Percentiles rank a stretch among this genome's conserved stretches.
Evolutionary conservation across 495 filamentous ascomycete species (phyloP).

Genomic region (Aspergillus sclerotiicarbonarius): DNA sequence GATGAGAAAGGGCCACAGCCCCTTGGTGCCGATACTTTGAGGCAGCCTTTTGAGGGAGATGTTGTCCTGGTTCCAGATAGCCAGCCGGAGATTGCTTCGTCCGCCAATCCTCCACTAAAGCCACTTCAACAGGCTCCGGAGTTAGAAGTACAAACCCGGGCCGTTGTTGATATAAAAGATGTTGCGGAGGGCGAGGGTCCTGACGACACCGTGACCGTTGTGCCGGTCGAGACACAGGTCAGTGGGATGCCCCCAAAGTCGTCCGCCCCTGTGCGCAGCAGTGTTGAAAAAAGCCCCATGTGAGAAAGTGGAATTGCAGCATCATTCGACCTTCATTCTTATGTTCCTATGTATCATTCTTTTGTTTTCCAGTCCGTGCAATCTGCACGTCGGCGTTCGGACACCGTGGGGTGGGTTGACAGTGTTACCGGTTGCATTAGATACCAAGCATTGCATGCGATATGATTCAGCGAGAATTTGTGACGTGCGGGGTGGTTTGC

Average conservation of each 20-base stretch:
- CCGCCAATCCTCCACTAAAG: background rate
- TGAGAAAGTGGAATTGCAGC: too few species aligned
- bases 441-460: conserved; percentile 26
- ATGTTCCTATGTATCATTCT: background rate
- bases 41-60: conserved; percentile 7
- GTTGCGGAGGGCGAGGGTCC: background rate
- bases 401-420: background rate
- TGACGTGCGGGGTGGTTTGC: background rate
- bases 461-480: background rate
- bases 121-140: background rate
- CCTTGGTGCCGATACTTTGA: background rate
- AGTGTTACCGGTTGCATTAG: conserved; percentile 25
- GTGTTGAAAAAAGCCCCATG: background rate
- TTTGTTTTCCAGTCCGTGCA: background rate
- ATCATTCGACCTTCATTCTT: too few species aligned
- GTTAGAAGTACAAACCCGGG: background rate
- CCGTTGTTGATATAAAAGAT: background rate
- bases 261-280: background rate
- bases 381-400: conserved; percentile 9
- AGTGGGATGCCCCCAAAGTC: background rate
- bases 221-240: conserved; percentile 1
- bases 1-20: background rate
- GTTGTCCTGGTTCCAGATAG: conserved; percentile 36
- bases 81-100: conserved; percentile 12
- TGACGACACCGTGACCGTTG: background rate